These are phyloP conservation scores for Globisporangium sylvaticum DNA, from an alignment of 352 stramenopile species.

Conservation along the genomic window DNA sequence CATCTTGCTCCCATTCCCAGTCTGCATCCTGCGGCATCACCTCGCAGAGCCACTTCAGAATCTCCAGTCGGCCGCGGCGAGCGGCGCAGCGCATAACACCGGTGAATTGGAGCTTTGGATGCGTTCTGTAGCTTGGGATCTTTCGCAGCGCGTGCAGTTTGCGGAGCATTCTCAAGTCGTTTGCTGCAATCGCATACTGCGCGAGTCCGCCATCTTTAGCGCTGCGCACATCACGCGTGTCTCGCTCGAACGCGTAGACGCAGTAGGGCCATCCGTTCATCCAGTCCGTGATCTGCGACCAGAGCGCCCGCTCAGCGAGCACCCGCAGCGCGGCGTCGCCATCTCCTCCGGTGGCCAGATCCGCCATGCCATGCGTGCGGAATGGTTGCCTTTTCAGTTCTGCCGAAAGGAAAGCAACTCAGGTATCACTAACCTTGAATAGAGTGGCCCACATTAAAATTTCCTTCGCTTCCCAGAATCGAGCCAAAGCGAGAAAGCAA, in stretches of 20 bases:
- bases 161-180: not conserved
- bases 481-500: not conserved
- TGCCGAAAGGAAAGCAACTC: not conserved
- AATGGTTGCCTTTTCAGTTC: not conserved
- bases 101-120: not conserved
- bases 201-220: not conserved
- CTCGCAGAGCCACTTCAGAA: conserved; percentile 1
- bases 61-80: not conserved
- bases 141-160: conserved; percentile 2
- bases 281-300: not conserved
- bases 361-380: not conserved
- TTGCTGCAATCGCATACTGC: not conserved
- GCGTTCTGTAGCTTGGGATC: not conserved
- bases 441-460: not conserved
- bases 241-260: not conserved
- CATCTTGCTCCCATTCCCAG: conserved; percentile 4
- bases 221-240: not conserved
- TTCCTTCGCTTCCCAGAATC: not conserved
- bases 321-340: not conserved
- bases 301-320: not conserved
- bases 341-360: not conserved
- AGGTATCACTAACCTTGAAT: not conserved
- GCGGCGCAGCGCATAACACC: not conserved
- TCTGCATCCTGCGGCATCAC: not conserved
- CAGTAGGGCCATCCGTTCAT: not conserved